These are phyloP conservation scores for Gigaspora rosea DNA, from an alignment of 192 early-diverging fungal species.

Conservation along the genomic window DNA sequence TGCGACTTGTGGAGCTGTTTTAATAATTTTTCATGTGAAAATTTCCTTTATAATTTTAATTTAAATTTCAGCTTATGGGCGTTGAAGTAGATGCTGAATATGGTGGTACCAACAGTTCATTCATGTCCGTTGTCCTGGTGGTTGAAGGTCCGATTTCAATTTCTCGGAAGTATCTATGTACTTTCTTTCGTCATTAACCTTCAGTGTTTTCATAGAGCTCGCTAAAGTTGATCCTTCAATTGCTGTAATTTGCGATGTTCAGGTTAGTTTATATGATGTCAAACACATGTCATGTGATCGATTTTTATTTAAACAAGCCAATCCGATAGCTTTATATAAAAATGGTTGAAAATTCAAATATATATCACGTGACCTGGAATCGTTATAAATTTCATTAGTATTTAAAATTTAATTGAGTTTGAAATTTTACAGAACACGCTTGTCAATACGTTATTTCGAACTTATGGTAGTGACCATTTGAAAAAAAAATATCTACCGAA, in stretches of 20 bases:
- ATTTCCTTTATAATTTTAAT: neutral
- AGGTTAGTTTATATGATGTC: slow-evolving; percentile 39
- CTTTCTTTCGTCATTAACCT: neutral
- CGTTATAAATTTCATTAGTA: neutral
- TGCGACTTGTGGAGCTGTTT: too few species aligned
- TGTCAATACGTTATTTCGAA: slow-evolving; percentile 89
- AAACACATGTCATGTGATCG: too few species aligned
- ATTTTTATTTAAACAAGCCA: too few species aligned
- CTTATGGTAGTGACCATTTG: slow-evolving; percentile 73
- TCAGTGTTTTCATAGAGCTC: slow-evolving; percentile 59
- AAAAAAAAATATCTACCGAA: slow-evolving; percentile 86
- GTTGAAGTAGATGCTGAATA: slow-evolving; percentile 81
- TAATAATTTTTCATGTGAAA: slow-evolving; percentile 31
- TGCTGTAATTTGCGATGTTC: slow-evolving; percentile 89
- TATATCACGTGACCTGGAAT: too few species aligned
- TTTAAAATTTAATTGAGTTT: neutral
- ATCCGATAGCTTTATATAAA: too few species aligned
- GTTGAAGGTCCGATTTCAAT: slow-evolving; percentile 65
- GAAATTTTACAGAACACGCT: slow-evolving; percentile 79
- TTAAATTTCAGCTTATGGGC: slow-evolving; percentile 74
- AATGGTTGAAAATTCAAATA: too few species aligned
- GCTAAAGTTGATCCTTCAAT: slow-evolving; percentile 95
- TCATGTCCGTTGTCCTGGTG: slow-evolving; percentile 80
- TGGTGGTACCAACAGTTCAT: slow-evolving; percentile 82
- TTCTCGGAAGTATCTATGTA: neutral